Conservation (phyloP, 23 red algal genomes). For the Gracilaria vermiculophylla region DNA sequence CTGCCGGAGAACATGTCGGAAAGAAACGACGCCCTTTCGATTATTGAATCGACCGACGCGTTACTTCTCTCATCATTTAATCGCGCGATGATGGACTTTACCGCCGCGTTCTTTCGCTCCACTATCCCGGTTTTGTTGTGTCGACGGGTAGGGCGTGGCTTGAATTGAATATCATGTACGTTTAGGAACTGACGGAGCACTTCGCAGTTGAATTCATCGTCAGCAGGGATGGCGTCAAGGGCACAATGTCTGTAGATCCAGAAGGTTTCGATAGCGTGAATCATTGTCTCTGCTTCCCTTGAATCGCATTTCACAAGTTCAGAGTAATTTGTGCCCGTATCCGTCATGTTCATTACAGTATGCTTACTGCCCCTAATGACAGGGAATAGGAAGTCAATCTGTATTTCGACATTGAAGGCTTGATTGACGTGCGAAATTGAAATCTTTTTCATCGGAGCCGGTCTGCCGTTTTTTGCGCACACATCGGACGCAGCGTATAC, state of each 20-base stretch:
- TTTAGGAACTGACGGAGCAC: background rate
- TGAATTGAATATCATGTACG: conserved; percentile 6
- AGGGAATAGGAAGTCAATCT: conserved; percentile 2
- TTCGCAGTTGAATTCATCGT: conserved; percentile 17
- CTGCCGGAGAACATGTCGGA: conserved; percentile 31
- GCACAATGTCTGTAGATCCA: conserved; percentile 34
- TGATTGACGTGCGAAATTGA: conserved; percentile 30
- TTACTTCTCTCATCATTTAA: no score
- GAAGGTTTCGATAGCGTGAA: background rate
- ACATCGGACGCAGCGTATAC: conserved; percentile 14
- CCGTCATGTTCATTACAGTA: conserved; percentile 8
- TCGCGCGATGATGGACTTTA: no score
- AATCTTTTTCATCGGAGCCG: background rate
- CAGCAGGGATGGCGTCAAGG: background rate
- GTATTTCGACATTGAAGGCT: conserved; percentile 18
- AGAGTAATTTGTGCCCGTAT: conserved; percentile 4
- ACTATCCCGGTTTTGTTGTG: no score
- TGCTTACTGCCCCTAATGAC: background rate
- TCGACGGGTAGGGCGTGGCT: conserved; percentile 24
- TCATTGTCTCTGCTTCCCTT: background rate
- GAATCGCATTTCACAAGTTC: background rate
- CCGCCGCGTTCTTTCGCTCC: no score
- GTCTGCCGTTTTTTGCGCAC: background rate
- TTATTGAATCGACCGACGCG: no score
- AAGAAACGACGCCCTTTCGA: no score